Conservation (phyloP, 176 grass and related monocot genomes). For the Eragrostis nindensis region DNA sequence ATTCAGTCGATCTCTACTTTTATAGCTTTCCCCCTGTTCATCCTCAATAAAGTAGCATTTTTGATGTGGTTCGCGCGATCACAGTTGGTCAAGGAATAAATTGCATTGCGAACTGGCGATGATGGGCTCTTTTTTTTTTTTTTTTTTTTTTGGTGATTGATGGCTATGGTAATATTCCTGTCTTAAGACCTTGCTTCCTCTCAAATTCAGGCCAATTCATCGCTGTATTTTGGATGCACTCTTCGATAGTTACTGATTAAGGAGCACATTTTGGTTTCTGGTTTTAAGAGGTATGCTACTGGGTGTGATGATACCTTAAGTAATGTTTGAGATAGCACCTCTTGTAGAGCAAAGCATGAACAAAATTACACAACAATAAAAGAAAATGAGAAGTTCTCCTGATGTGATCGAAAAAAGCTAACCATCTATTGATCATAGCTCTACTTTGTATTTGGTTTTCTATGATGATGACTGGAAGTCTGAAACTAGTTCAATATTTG, state of each 20-base stretch:
- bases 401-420: not conserved
- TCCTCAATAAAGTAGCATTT: not conserved
- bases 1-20: conserved; percentile 19
- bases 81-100: conserved; percentile 44
- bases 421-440: not conserved
- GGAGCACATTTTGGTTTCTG: conserved; percentile 12
- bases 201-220: conserved; percentile 35
- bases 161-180: conserved; percentile 21
- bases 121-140: conserved; percentile 26
- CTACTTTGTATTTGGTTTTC: conserved; percentile 1
- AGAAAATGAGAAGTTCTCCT: not conserved
- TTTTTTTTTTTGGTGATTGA: conserved; percentile 10
- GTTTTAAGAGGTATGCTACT: conserved; percentile 42
- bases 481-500: conserved; percentile 1
- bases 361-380: not conserved
- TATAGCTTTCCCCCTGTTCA: not conserved
- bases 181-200: conserved; percentile 2
- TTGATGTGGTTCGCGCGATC: conserved; percentile 16
- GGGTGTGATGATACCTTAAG: not conserved
- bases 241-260: conserved; percentile 2
- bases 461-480: not conserved
- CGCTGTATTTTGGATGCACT: conserved; percentile 20
- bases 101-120: not conserved
- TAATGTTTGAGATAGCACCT: not conserved
- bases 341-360: not conserved